Evolutionary conservation across 306 rosid species (phyloP).

Genomic region (Malus fusca): DNA sequence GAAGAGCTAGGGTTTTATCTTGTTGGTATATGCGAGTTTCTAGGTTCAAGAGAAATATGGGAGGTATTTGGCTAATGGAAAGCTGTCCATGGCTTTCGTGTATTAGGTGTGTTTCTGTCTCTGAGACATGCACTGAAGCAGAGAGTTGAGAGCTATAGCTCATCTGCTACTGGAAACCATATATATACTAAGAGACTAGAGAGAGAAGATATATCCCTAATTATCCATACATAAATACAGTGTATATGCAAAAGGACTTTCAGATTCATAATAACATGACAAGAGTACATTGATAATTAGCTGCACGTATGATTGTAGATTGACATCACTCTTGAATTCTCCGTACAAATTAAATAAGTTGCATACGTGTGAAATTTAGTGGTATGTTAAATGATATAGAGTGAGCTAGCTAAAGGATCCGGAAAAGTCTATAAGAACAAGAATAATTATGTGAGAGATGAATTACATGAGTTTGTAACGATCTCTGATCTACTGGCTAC

Average conservation of each 20-base stretch:
- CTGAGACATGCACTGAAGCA: not conserved
- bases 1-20: constrained; percentile 24
- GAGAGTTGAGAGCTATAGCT: not conserved
- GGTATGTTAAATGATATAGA: not conserved
- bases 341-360: not conserved
- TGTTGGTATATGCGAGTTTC: not conserved
- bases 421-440: not conserved
- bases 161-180: constrained; percentile 20
- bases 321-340: not conserved
- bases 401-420: not conserved
- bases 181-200: constrained; percentile 26
- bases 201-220: not conserved
- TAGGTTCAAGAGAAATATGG: constrained; percentile 1
- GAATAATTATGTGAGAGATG: not conserved
- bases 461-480: not conserved
- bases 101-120: not conserved
- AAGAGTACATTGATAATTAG: not conserved
- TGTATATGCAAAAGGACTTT: not conserved
- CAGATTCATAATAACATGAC: constrained; percentile 7
- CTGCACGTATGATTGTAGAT: not conserved
- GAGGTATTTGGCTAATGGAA: constrained; percentile 3
- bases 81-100: not conserved
- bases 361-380: not conserved
- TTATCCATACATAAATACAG: constrained; percentile 10
- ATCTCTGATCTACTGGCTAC: not conserved